Percentiles rank a stretch among this genome's conserved stretches.
phyloP scores from a whole-genome alignment of 1,284 basidiomycete species.

The Heimioporus retisporus region DNA sequence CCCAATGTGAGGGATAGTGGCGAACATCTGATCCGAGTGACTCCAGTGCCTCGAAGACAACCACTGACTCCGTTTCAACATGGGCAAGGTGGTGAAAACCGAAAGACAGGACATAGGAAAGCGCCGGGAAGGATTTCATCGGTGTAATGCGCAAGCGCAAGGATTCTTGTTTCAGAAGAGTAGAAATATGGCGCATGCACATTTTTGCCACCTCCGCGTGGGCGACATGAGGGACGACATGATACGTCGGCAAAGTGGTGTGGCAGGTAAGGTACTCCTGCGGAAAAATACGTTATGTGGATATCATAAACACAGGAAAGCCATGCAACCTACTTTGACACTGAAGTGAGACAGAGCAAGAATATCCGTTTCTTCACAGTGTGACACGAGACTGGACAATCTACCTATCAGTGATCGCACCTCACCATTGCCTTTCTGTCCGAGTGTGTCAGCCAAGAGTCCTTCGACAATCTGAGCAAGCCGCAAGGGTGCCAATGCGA shows the following conservation, averaged over 20 bases:
- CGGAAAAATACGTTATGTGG: not conserved
- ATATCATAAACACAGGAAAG: not conserved
- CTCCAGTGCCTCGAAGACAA: not conserved
- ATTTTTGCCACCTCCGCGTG: slow-evolving; percentile 3
- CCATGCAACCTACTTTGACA: slow-evolving; percentile 10
- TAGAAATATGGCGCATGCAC: slow-evolving; percentile 5
- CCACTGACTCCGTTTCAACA: not conserved
- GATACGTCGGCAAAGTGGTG: slow-evolving; percentile 3
- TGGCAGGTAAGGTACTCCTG: slow-evolving; percentile 6
- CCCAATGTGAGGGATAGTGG: slow-evolving; percentile 9
- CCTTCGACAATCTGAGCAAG: slow-evolving; percentile 8
- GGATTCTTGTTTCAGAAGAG: not conserved
- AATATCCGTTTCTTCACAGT: slow-evolving; percentile 2
- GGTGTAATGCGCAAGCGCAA: too few species aligned
- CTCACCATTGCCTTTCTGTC: not conserved
- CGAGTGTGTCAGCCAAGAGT: not conserved
- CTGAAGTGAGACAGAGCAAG: slow-evolving; percentile 2
- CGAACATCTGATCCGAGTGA: not conserved
- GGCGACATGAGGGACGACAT: not conserved
- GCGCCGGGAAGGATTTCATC: slow-evolving; percentile 1
- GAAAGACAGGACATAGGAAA: slow-evolving; percentile 3
- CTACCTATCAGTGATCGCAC: not conserved
- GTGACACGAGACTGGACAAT: slow-evolving; percentile 10
- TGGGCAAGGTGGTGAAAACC: slow-evolving; percentile 13
- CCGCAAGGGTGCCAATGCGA: slow-evolving; percentile 5